These are phyloP conservation scores for Yarrowia bubula DNA, from an alignment of 805 yeast species.

Conservation along the genomic window DNA sequence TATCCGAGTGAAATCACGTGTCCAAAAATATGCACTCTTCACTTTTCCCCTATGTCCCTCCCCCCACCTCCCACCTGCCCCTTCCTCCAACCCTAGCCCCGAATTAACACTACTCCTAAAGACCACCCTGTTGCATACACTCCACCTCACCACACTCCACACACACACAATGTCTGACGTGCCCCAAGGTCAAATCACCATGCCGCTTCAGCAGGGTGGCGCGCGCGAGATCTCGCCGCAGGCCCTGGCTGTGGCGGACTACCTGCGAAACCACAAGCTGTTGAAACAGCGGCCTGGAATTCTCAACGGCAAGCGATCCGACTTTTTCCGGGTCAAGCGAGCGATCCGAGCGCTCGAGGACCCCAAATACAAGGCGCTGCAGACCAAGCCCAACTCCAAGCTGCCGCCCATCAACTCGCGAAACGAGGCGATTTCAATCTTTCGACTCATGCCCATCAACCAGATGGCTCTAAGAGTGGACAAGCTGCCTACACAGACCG, in stretches of 20 bases:
- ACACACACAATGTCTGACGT: slow-evolving; percentile 14
- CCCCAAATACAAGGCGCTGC: slow-evolving; percentile 61
- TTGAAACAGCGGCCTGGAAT: slow-evolving; percentile 81
- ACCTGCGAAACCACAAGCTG: slow-evolving; percentile 59
- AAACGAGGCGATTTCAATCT: slow-evolving; percentile 58
- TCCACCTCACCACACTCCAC: not conserved
- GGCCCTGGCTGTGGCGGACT: slow-evolving; percentile 68
- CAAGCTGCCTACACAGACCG: slow-evolving; percentile 59
- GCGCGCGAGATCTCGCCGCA: slow-evolving; percentile 45
- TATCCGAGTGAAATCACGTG: not conserved
- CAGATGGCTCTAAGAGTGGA: slow-evolving; percentile 73
- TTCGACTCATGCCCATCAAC: slow-evolving; percentile 66
- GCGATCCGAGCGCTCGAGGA: slow-evolving; percentile 73
- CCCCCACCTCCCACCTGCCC: not conserved
- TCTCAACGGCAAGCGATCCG: slow-evolving; percentile 66
- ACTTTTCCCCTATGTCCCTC: not conserved
- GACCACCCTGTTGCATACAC: slow-evolving; percentile 18
- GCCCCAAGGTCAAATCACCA: slow-evolving; percentile 25
- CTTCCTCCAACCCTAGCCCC: not conserved
- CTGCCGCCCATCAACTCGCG: slow-evolving; percentile 53
- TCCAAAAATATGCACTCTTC: not conserved
- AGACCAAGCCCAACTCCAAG: slow-evolving; percentile 44
- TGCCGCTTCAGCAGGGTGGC: slow-evolving; percentile 23
- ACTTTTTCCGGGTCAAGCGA: slow-evolving; percentile 83
- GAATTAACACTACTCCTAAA: not conserved